A percentile compares a stretch with the other conserved stretches of the same genome.
These are phyloP conservation scores for Rickenella mellea DNA, from an alignment of 768 basidiomycete species.

Conservation along the genomic window DNA sequence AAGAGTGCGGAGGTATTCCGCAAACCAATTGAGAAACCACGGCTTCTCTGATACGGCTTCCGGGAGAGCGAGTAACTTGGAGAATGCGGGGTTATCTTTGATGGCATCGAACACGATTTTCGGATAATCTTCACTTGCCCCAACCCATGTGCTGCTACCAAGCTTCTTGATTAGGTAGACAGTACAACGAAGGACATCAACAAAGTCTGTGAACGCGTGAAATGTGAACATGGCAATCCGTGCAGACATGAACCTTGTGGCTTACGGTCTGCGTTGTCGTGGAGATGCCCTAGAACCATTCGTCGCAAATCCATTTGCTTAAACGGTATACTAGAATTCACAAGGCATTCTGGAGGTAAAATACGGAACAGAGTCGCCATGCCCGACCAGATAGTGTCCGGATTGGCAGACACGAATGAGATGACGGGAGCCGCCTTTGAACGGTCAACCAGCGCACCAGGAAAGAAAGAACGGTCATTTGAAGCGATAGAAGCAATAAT, in stretches of 20 bases:
- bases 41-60: slow-evolving; percentile 25
- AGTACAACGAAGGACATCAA: slow-evolving; percentile 47
- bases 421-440: too few species aligned
- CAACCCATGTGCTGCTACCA: slow-evolving; percentile 53
- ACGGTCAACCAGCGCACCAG: too few species aligned
- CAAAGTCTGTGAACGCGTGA: slow-evolving; percentile 45
- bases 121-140: slow-evolving; percentile 63
- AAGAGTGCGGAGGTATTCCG: slow-evolving; percentile 51
- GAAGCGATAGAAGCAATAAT: slow-evolving; percentile 25
- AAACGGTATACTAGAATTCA: too few species aligned
- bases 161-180: slow-evolving; percentile 51
- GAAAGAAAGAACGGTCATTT: too few species aligned
- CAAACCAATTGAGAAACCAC: slow-evolving; percentile 57
- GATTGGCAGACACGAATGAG: slow-evolving; percentile 17
- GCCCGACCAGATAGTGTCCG: slow-evolving; percentile 42
- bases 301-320: slow-evolving; percentile 29
- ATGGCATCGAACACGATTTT: slow-evolving; percentile 74
- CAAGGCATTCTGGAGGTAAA: slow-evolving; percentile 36
- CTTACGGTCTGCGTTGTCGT: slow-evolving; percentile 53
- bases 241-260: slow-evolving; percentile 14
- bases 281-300: slow-evolving; percentile 50
- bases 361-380: slow-evolving; percentile 38
- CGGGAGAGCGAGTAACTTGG: slow-evolving; percentile 30
- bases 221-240: background rate
- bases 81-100: slow-evolving; percentile 62